Base-by-base conservation (phyloP, 1,284 basidiomycete species). In the Boletellus deceptivus region DNA sequence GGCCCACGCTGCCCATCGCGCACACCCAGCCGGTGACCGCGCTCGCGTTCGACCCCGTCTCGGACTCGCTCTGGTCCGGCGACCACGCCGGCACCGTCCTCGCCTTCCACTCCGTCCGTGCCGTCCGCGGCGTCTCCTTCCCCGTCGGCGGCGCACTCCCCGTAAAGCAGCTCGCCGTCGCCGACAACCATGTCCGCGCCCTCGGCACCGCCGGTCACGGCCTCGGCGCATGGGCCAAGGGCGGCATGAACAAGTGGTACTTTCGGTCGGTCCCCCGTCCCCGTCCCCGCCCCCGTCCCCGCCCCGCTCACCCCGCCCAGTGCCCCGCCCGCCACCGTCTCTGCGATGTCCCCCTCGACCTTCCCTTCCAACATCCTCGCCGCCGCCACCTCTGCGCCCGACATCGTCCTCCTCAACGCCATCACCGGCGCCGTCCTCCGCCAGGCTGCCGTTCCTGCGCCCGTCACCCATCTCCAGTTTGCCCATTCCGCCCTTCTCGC, bases 41-140 rank as follows among this genome's bases (percentile, higher is more conserved):
- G 0, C 76, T 98, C 53, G 80, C 85, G 4, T 93, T 98, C 66
- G 95, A 98, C 71, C 88, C 92, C 6, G 86, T 89, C 38, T 89
- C 91, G 2, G 94, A 98, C 69, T 82, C 89, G 13, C 74, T 98
- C 34, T 97, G 94, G 93, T 78, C 88, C 43, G 95, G 93, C 40
- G 80, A 82, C 17, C 82, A 84, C 48, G 72, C 81, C 35, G 95
- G 96, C 7, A 75, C 78, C 55, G 78, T 97, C 50, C 72, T 78
- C 33, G 88, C 91, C 1, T 84, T 88, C 64, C 86, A 90, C 67
- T 82, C 86, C 14, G 74, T 81, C 10, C 76, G 76, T 43, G 84
- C 84, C 13, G 67, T 82, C 46, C 80, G 84, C 40, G 89, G 88
- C 1, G 88, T 93, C 24, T 81, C 80, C n/a, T 94, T 91, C 64